Evolutionary conservation across 2,329 filamentous ascomycete species (phyloP), one percentile per base, ranked within the genome.

Genomic region (Penicillium glabrum): DNA sequence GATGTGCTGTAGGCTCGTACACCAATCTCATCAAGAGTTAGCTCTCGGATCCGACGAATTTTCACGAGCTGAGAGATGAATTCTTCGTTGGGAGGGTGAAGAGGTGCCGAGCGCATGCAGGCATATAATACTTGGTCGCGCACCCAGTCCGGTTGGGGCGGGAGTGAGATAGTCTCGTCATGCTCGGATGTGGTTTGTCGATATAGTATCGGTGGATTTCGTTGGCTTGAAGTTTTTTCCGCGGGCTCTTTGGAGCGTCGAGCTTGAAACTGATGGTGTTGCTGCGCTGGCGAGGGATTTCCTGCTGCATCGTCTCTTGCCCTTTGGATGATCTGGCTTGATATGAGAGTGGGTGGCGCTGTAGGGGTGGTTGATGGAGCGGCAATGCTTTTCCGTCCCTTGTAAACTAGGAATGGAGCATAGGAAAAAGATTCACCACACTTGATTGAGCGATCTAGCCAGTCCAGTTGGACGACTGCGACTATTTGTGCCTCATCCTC

Each of bases 1-100:
- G 89, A 87, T 2, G 89, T 92, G 29, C 89, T 93, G 70, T 98
- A 98, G 0, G 93, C 92, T 48, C 91, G 85, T 0, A 93, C 86
- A 2, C 91, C 91, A 57, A 96, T 86, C 46, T 89, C 82, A 65
- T 97, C 92, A 9, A 86, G 85, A 1, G 83, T 86, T 1, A 97
- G 79, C 16, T 85, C 81, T 23, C 93, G 84, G 2, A 88, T 82
- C 2, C 84, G 85, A 46, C 89, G 85, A 62, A 98, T 91, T 57
- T 88, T 87, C 64, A 86, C 84, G 5, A 99, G 81, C 58, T 89
- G 82, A 1, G 83, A 75, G 43, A 97, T 85, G 70, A 99, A 98
- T 0, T 73, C 73, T 43, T 85, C 80, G 64, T 98, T 98, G 0
- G 89, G 89, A 0, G 86, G 80, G 53, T 87, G 77, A 0, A 84